Evolutionary conservation across 768 basidiomycete species (phyloP), one percentile per base, ranked within the genome.

Genomic region (Rhodotorula paludigena): DNA sequence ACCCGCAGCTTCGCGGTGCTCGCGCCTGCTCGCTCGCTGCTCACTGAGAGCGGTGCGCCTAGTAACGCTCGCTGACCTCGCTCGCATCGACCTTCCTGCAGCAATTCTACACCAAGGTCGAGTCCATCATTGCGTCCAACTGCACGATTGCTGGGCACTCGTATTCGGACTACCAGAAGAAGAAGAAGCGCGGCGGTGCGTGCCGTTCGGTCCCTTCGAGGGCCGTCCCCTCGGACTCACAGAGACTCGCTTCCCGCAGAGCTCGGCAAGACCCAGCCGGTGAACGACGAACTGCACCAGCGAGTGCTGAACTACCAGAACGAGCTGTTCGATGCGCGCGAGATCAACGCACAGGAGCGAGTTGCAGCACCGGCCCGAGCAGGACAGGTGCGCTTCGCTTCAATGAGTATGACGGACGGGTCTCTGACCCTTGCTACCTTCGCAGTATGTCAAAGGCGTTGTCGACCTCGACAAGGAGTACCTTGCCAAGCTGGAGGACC

Each of bases 231-330:
- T 6, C 38, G 30, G 15, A 28, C n/a, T 33, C 28, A 11, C 20
- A 11, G 0, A 20, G 1, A 0, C 32, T 8, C 32, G 42, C 16
- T 23, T 53, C 5, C 36, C 33, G 45, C 62, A 39, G 62, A 63
- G 28, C 32, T 63, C 36, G 45, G 36, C 44, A 57, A 56, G 38
- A 63, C 54, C 4, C 62, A 63, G 32, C 62, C 62, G 7, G 56
- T 63, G 45, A 54, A 63, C 54, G 62, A 63, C 15, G 23, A 18
- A 15, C 47, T 63, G 20, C 62, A 63, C 20, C 54, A 56, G 38
- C 54, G 62, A 0, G 62, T 63, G 35, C 28, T 63, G 21, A 63
- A 57, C 21, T 63, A 63, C 30, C 62, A 63, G 55, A 57, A 63
- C 38, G 62, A 63, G n/a, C 47, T 63, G 32, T 63, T 63, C 14